A percentile compares a stretch with the other conserved stretches of the same genome.
These are phyloP conservation scores for Fonsecaea multimorphosa DNA, from an alignment of 2,329 filamentous ascomycete species.

Conservation along the genomic window DNA sequence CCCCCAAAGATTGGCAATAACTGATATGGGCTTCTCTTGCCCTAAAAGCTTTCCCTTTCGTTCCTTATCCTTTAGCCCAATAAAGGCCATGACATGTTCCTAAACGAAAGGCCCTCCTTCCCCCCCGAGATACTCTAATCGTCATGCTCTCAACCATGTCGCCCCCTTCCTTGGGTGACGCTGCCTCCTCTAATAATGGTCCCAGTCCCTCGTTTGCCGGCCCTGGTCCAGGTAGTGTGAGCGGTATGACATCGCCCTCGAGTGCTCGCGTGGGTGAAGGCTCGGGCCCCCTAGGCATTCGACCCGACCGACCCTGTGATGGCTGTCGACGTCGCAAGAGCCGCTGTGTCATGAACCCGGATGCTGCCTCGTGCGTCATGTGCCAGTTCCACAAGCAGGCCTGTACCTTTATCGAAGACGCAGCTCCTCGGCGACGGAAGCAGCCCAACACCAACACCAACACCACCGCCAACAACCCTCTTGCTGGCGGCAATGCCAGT, in stretches of 20 bases:
- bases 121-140: slow-evolving; percentile 21
- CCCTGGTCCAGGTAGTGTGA: slow-evolving; percentile 17
- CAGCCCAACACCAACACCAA: slow-evolving; percentile 11
- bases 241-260: slow-evolving; percentile 27
- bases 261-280: slow-evolving; percentile 23
- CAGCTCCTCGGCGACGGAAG: slow-evolving; percentile 36
- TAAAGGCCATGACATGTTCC: slow-evolving; percentile 24
- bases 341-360: slow-evolving; percentile 37
- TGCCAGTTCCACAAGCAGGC: slow-evolving; percentile 38
- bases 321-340: slow-evolving; percentile 39
- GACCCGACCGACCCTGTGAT: slow-evolving; percentile 37
- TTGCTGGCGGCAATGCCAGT: slow-evolving; percentile 17
- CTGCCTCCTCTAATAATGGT: slow-evolving; percentile 13
- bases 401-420: slow-evolving; percentile 40
- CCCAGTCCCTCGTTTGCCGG: slow-evolving; percentile 9
- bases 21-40: slow-evolving; percentile 10
- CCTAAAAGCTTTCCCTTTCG: neutral
- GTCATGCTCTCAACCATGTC: slow-evolving; percentile 35
- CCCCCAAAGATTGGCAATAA: neutral
- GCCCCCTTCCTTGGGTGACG: slow-evolving; percentile 22
- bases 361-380: slow-evolving; percentile 33
- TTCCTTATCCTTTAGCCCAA: slow-evolving; percentile 8
- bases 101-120: neutral
- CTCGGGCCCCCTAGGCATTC: slow-evolving; percentile 17
- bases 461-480: slow-evolving; percentile 8